Conservation (phyloP, 768 basidiomycete genomes). For the Hemileccinum rubropunctum region DNA sequence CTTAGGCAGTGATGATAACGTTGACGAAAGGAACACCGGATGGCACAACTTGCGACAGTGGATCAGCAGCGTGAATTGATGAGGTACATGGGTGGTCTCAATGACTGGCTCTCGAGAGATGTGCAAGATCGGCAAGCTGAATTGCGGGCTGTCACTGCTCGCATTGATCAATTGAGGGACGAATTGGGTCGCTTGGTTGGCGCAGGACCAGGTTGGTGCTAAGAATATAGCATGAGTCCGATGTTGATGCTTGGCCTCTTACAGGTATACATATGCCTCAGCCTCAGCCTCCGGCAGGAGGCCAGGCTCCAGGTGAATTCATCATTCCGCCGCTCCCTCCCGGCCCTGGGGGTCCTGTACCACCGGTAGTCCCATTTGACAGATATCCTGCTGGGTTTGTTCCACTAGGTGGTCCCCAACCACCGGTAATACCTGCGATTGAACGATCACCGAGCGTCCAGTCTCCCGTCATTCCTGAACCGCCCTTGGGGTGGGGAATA, state of each 20-base stretch:
- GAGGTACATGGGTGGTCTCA: slow-evolving; percentile 73
- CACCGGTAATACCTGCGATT: slow-evolving; percentile 24
- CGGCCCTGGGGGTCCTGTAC: slow-evolving; percentile 8
- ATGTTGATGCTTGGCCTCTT: slow-evolving; percentile 1
- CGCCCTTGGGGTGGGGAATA: slow-evolving; percentile 16
- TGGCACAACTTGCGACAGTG: slow-evolving; percentile 69
- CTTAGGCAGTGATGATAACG: slow-evolving; percentile 7
- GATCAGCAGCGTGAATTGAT: slow-evolving; percentile 79
- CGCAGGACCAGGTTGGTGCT: slow-evolving; percentile 37
- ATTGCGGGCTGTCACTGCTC: slow-evolving; percentile 59
- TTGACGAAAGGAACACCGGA: slow-evolving; percentile 62
- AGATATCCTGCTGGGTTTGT: slow-evolving; percentile 22
- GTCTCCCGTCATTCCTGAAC: slow-evolving; percentile 28
- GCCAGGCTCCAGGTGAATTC: slow-evolving; percentile 13
- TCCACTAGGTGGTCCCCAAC: slow-evolving; percentile 11
- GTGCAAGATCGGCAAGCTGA: slow-evolving; percentile 77
- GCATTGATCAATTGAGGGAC: slow-evolving; percentile 49
- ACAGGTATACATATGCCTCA: slow-evolving; percentile 28
- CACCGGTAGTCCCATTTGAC: slow-evolving; percentile 15
- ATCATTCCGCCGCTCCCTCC: slow-evolving; percentile 25
- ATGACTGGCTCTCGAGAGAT: slow-evolving; percentile 78
- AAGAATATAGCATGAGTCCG: not conserved
- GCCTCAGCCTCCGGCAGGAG: slow-evolving; percentile 13
- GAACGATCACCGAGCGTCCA: slow-evolving; percentile 3
- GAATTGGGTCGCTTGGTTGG: slow-evolving; percentile 46